Evolutionary conservation across 768 basidiomycete genomes (phyloP), one percentile per base, ranked within the genome.

Genomic region (Russula brevipes): DNA sequence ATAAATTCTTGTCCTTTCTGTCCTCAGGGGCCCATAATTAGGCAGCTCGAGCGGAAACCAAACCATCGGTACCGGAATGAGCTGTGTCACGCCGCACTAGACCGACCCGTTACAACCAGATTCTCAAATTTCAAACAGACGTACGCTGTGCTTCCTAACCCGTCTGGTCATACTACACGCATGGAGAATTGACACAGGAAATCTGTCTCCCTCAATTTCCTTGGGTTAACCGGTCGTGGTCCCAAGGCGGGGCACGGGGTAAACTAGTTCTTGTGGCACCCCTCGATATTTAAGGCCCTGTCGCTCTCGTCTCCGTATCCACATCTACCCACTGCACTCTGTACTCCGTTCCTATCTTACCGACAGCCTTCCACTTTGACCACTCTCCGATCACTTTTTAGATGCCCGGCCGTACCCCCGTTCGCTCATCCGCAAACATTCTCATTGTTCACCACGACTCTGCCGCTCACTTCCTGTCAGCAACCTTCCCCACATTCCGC

Each of bases 401-500:
- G 41, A 74, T 75, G 76, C 74, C 77, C 16, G 75, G 74, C 46
- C 72, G 71, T 50, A 72, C 68, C 38, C 67, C 65, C 55, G 45
- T 67, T 59, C 69, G 69, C 41, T 59, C 70, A 33, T 66, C 68
- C 30, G 60, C 65, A 54, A 63, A 61, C 31, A 60, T 73, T 41
- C 47, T 74, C 30, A 66, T 81, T 57, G 66, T 78, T 49, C 73
- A 77, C 62, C 80, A 82, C 66, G 62, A 69, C 59, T 69, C 76
- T 57, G 74, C 80, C 19, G 71, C 69, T 50, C 72, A 77, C 47
- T 81, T 81, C 63, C 74, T 83, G 35, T 66, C 74, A 4, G 72
- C 71, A 35, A 70, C 79, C 14, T 77, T 78, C 61, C 76, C 77
- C 24, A 76, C 76, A 7, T 75, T 83, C 50, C 73, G 72, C 41